Evolutionary conservation across 2,329 filamentous ascomycete genomes (phyloP).

Genomic region (Calonectria pseudoturangicola): DNA sequence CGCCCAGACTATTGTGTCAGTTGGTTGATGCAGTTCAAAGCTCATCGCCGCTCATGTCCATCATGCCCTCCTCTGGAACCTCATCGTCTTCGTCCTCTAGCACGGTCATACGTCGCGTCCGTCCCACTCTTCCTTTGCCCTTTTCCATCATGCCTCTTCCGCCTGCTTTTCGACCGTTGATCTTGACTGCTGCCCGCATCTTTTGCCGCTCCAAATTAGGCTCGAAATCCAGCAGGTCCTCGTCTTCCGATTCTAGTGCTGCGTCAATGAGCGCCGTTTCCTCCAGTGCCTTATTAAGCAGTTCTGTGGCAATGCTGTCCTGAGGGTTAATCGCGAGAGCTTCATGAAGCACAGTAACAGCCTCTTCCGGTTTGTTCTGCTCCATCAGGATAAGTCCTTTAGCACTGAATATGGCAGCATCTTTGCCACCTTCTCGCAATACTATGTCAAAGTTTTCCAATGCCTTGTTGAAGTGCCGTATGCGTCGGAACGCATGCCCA

Average conservation of each 20-base stretch:
- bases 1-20: constrained; percentile 26
- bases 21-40: constrained; percentile 5
- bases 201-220: constrained; percentile 69
- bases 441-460: constrained; percentile 91
- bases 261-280: constrained; percentile 72
- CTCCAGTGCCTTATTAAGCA: constrained; percentile 82
- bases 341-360: constrained; percentile 88
- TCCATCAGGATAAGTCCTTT: constrained; percentile 92
- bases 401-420: constrained; percentile 85
- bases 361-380: constrained; percentile 82
- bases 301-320: constrained; percentile 86
- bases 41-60: constrained; percentile 75
- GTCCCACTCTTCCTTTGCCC: constrained; percentile 67
- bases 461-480: constrained; percentile 81
- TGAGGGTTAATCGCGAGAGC: constrained; percentile 86
- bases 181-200: constrained; percentile 63
- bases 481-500: constrained; percentile 88
- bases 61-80: constrained; percentile 67
- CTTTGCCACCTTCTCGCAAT: constrained; percentile 86
- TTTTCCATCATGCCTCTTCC: constrained; percentile 60
- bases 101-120: constrained; percentile 56
- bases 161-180: constrained; percentile 55
- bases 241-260: constrained; percentile 67
- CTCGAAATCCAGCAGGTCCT: constrained; percentile 71
- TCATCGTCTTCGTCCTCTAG: constrained; percentile 60